Conservation (phyloP, 495 filamentous ascomycete species). For the Lasiosphaeria miniovina region DNA sequence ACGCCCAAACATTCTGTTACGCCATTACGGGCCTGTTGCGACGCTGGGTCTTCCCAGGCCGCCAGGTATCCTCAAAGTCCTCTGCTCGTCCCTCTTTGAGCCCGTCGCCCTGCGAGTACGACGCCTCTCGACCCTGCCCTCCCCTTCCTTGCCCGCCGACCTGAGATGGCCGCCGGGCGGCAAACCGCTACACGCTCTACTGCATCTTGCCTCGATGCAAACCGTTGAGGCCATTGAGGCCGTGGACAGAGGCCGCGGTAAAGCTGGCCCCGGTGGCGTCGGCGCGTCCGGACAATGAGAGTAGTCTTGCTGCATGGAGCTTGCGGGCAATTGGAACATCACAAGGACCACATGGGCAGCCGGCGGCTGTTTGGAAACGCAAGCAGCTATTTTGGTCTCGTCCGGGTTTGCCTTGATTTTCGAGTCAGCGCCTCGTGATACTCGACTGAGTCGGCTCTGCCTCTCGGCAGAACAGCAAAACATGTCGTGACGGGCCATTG, state of each 20-base stretch:
- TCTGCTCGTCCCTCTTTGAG: neutral
- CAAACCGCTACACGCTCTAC: neutral
- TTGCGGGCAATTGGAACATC: neutral
- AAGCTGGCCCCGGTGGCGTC: neutral
- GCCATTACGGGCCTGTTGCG: neutral
- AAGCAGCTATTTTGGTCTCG: slow-evolving; percentile 6
- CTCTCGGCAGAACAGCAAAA: slow-evolving; percentile 13
- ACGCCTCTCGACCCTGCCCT: neutral
- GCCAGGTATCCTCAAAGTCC: neutral
- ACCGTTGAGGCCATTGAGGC: neutral
- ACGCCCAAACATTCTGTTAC: neutral
- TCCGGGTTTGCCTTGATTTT: slow-evolving; percentile 3
- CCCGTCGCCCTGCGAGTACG: neutral
- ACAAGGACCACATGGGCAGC: neutral
- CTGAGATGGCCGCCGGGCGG: neutral
- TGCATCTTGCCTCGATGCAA: neutral
- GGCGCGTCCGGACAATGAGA: neutral
- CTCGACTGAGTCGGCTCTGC: neutral
- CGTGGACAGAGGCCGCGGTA: slow-evolving; percentile 2
- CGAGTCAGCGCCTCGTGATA: slow-evolving; percentile 26
- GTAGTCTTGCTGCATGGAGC: neutral
- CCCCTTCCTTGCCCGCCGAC: neutral
- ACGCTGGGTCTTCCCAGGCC: neutral
- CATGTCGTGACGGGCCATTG: slow-evolving; percentile 5
- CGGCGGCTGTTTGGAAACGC: neutral